Percentiles rank a stretch among this genome's conserved stretches.
phyloP scores from a whole-genome alignment of 176 grass and related monocot species.

The Oryza brachyantha region DNA sequence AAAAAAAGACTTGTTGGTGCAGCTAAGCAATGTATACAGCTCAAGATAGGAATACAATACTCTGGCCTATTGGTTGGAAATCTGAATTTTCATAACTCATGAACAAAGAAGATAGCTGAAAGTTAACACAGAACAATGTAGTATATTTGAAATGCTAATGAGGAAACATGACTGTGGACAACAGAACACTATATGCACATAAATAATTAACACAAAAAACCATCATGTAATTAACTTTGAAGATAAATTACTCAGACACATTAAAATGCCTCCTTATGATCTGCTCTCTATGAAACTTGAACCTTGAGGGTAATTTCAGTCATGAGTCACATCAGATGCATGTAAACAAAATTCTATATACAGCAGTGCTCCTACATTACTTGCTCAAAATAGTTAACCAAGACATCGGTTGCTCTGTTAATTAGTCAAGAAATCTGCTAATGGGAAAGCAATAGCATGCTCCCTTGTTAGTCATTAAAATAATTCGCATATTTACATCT shows the following conservation, averaged over 20 bases:
- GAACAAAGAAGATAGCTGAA: background rate
- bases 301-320: background rate
- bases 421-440: background rate
- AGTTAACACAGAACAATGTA: background rate
- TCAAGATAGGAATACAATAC: background rate
- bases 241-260: no score
- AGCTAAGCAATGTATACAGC: background rate
- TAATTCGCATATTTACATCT: no score
- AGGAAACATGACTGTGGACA: background rate
- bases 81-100: background rate
- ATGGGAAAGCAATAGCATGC: background rate
- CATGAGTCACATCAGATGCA: background rate
- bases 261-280: background rate
- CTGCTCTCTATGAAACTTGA: background rate
- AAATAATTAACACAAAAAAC: background rate
- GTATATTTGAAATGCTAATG: background rate
- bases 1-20: background rate
- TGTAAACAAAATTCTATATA: background rate
- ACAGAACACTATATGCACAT: background rate
- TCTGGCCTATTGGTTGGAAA: background rate
- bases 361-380: constrained; percentile 1
- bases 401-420: background rate
- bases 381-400: constrained; percentile 18
- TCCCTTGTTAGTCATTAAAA: background rate
- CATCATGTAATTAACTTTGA: no score